Conservation (phyloP, 225 moss, liverwort and hornwort species). For the Polytrichum formosum region DNA sequence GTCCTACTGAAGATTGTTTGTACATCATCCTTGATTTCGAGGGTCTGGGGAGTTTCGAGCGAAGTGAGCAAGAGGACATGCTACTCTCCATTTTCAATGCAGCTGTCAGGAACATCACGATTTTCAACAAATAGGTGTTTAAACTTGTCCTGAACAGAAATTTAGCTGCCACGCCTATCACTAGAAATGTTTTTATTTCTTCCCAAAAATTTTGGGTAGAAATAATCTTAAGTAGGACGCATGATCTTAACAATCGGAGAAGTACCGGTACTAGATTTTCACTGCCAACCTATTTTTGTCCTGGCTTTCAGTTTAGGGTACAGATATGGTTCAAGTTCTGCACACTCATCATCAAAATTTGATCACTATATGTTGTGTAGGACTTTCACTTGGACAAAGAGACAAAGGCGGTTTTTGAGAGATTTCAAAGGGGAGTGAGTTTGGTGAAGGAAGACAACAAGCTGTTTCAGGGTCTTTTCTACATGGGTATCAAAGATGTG, state of each 20-base stretch:
- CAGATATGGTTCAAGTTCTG: no score
- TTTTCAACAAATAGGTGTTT: conserved; percentile 48
- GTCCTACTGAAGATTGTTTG: conserved; percentile 18
- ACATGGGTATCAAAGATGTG: conserved; percentile 51
- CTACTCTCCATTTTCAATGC: conserved; percentile 48
- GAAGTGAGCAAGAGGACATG: conserved; percentile 61
- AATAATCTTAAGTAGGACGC: no score
- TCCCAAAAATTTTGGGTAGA: no score
- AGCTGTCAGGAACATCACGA: conserved; percentile 40
- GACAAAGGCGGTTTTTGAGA: conserved; percentile 35
- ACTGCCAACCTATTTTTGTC: background rate
- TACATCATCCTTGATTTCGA: conserved; percentile 53
- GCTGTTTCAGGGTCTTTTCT: conserved; percentile 40
- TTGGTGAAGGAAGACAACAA: conserved; percentile 6
- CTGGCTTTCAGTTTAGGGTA: background rate
- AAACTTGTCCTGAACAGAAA: background rate
- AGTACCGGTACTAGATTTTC: background rate
- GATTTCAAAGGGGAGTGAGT: conserved; percentile 43
- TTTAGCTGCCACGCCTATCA: background rate
- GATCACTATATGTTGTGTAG: conserved; percentile 8
- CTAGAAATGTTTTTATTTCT: no score
- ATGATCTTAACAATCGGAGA: no score
- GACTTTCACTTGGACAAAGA: conserved; percentile 52
- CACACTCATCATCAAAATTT: no score
- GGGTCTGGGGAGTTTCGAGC: conserved; percentile 51